These are phyloP conservation scores for Metschnikowia borealis DNA, from an alignment of 805 yeast species.

Conservation along the genomic window DNA sequence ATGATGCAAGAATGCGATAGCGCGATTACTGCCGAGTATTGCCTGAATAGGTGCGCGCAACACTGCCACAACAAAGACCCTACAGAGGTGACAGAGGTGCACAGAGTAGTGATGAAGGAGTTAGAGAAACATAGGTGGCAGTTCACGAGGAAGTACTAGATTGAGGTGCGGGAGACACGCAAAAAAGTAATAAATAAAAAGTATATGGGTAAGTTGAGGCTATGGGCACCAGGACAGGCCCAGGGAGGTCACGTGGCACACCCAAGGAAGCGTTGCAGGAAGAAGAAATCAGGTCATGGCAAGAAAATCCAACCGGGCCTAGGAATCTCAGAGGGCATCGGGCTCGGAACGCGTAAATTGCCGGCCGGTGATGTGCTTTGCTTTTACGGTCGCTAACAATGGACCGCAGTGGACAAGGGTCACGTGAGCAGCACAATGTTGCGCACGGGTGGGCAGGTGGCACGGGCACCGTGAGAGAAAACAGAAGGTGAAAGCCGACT, in stretches of 20 bases:
- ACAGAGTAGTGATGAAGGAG: not conserved
- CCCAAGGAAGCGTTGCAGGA: no score
- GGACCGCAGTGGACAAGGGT: not conserved
- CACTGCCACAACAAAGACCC: not conserved
- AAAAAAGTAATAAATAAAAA: no score
- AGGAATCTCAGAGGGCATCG: not conserved
- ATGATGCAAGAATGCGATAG: constrained; percentile 1
- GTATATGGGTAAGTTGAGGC: no score
- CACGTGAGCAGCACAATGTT: not conserved
- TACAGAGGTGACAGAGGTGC: no score
- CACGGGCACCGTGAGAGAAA: no score
- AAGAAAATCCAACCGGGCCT: not conserved
- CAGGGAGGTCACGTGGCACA: no score
- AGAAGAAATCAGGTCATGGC: no score
- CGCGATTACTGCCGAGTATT: not conserved
- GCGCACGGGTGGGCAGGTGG: no score
- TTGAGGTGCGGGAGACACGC: no score
- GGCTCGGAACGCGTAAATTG: not conserved
- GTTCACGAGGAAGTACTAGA: no score
- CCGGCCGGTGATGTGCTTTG: not conserved
- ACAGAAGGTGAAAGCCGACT: no score
- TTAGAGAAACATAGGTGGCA: not conserved
- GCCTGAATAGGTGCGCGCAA: constrained; percentile 1
- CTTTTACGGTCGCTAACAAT: not conserved
- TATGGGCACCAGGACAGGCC: no score